A percentile compares a stretch with the other conserved stretches of the same genome.
Conservation (phyloP, 164 flowering plant species). For the Magnolia sinica region DNA sequence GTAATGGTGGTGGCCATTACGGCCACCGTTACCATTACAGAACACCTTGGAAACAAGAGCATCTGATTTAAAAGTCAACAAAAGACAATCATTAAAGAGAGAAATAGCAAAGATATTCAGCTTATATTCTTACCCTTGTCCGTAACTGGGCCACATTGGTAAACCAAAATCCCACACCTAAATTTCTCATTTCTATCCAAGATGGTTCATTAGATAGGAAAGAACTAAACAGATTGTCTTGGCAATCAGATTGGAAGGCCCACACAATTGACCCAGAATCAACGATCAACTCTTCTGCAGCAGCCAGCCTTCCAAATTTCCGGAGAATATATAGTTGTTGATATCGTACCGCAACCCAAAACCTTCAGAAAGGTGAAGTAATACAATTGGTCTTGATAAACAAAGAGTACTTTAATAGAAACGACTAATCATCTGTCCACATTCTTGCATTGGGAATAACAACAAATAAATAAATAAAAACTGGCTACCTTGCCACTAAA, state of each 20-base stretch:
- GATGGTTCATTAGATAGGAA: constrained; percentile 70
- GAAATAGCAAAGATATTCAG: neutral
- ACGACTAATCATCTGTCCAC: neutral
- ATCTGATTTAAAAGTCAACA: neutral
- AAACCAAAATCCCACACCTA: constrained; percentile 94
- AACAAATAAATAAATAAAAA: neutral
- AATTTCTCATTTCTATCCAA: constrained; percentile 77
- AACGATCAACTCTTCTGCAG: constrained; percentile 51
- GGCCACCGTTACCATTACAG: too few species aligned
- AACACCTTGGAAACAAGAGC: neutral
- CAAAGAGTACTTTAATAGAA: neutral
- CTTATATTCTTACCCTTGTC: constrained; percentile 49
- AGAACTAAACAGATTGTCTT: constrained; percentile 58
- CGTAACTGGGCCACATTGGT: constrained; percentile 59
- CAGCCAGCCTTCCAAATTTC: constrained; percentile 49
- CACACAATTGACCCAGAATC: constrained; percentile 64
- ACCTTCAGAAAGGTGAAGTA: constrained; percentile 40
- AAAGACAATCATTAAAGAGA: constrained; percentile 1
- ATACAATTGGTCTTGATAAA: constrained; percentile 1
- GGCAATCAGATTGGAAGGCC: constrained; percentile 98
- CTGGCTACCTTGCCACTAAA: constrained; percentile 1
- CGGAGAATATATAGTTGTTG: constrained; percentile 52
- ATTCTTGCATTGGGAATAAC: neutral
- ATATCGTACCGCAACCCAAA: constrained; percentile 84
- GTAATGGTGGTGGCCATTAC: too few species aligned